These are phyloP conservation scores for Aspergillus hancockii DNA, from an alignment of 495 filamentous ascomycete species.

Conservation along the genomic window DNA sequence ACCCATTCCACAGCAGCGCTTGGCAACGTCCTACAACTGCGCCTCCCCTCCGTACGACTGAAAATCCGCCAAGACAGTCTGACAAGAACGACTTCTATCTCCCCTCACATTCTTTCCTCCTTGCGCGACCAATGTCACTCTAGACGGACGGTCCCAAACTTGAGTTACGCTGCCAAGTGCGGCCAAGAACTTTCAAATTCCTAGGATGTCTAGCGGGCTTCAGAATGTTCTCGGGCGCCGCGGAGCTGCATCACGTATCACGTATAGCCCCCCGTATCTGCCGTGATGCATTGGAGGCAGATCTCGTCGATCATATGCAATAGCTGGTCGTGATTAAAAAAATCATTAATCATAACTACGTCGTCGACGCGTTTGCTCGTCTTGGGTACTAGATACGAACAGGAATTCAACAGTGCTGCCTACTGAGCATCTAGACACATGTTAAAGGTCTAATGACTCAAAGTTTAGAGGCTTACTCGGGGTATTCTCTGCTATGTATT, in stretches of 20 bases:
- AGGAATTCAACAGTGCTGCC: too few relatives aligned
- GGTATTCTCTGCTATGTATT: too few relatives aligned
- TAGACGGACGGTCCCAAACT: neutral
- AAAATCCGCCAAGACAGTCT: conserved; percentile 2
- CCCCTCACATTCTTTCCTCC: conserved; percentile 3
- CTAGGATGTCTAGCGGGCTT: neutral
- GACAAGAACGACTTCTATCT: neutral
- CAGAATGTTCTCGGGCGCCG: neutral
- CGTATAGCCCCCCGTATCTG: neutral
- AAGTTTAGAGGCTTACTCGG: neutral
- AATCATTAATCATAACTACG: neutral
- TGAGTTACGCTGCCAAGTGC: conserved; percentile 1
- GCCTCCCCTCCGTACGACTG: conserved; percentile 7
- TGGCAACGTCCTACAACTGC: conserved; percentile 24
- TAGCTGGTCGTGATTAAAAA: neutral
- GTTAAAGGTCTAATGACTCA: neutral
- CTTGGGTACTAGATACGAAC: too few relatives aligned
- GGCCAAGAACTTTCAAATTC: neutral
- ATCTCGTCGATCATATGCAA: neutral
- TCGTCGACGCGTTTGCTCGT: too few relatives aligned
- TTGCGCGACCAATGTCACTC: neutral
- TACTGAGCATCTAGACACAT: too few relatives aligned
- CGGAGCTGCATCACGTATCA: neutral
- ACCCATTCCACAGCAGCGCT: conserved; percentile 28
- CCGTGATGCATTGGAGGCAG: neutral